Conservation (phyloP, 768 basidiomycete genomes). For the Harrya chromipes region DNA sequence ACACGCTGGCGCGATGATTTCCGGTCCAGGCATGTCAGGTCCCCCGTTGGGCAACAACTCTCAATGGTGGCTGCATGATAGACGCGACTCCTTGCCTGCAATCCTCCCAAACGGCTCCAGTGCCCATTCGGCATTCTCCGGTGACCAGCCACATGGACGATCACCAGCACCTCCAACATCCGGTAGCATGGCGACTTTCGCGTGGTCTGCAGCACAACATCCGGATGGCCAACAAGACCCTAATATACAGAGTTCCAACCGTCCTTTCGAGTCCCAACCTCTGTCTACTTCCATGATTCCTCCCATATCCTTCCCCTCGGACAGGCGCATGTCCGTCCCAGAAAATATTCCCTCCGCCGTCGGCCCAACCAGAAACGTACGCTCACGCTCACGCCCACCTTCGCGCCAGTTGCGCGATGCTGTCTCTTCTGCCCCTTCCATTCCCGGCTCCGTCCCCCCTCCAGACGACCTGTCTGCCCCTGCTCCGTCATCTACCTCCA, state of each 20-base stretch:
- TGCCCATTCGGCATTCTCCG: conserved; percentile 55
- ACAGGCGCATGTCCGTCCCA: conserved; percentile 78
- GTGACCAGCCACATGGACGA: conserved; percentile 63
- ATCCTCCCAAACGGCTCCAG: conserved; percentile 62
- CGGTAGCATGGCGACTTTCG: conserved; percentile 63
- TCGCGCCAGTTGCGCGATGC: conserved; percentile 53
- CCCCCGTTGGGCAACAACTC: conserved; percentile 19
- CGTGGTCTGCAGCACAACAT: conserved; percentile 60
- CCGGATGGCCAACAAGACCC: conserved; percentile 45
- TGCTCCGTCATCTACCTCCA: conserved; percentile 34
- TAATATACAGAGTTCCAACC: conserved; percentile 39
- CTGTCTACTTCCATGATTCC: conserved; percentile 51
- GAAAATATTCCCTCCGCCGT: conserved; percentile 47
- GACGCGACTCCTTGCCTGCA: conserved; percentile 73
- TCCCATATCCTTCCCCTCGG: conserved; percentile 54
- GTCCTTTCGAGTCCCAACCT: conserved; percentile 50
- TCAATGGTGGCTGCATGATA: conserved; percentile 62
- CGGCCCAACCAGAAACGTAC: conserved; percentile 51
- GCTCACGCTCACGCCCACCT: conserved; percentile 68
- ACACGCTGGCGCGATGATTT: conserved; percentile 52
- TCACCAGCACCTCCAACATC: conserved; percentile 55
- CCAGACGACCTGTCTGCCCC: conserved; percentile 42
- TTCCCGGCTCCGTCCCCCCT: conserved; percentile 33
- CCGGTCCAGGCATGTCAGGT: conserved; percentile 26
- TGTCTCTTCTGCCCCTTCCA: conserved; percentile 39